phyloP scores from a whole-genome alignment of 225 moss, liverwort and hornwort genomes.

The Neckera pumila region DNA sequence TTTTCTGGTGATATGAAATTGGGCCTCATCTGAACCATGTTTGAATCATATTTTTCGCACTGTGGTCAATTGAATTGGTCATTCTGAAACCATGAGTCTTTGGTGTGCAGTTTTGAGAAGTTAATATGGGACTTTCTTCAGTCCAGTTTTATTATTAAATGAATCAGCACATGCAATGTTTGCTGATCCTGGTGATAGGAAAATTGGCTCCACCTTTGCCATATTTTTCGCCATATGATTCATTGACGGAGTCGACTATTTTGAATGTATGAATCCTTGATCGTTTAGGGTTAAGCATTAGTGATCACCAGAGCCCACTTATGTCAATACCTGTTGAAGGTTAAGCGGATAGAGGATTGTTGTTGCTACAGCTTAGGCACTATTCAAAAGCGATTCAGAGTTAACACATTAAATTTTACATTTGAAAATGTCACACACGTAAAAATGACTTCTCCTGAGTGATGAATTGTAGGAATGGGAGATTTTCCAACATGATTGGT shows the following conservation, averaged over 20 bases:
- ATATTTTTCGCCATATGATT: background rate
- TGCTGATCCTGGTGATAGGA: background rate
- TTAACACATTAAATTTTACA: background rate
- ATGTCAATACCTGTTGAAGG: background rate
- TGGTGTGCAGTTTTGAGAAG: background rate
- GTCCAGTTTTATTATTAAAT: background rate
- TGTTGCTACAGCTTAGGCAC: background rate
- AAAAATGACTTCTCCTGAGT: background rate
- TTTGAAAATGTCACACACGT: background rate
- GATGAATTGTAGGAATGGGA: background rate
- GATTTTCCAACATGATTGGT: conserved; percentile 62
- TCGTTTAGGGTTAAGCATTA: background rate
- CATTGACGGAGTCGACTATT: background rate
- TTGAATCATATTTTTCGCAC: background rate
- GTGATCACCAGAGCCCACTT: background rate
- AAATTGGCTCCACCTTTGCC: background rate
- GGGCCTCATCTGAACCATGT: background rate
- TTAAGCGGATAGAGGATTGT: background rate
- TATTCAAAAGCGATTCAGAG: background rate
- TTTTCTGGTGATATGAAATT: background rate
- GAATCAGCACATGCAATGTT: too few species aligned
- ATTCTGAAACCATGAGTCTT: background rate
- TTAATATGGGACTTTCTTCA: background rate
- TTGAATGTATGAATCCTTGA: background rate
- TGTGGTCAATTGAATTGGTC: background rate